phyloP scores from a whole-genome alignment of 495 filamentous ascomycete species.

The Saxophila tyrrhenica region DNA sequence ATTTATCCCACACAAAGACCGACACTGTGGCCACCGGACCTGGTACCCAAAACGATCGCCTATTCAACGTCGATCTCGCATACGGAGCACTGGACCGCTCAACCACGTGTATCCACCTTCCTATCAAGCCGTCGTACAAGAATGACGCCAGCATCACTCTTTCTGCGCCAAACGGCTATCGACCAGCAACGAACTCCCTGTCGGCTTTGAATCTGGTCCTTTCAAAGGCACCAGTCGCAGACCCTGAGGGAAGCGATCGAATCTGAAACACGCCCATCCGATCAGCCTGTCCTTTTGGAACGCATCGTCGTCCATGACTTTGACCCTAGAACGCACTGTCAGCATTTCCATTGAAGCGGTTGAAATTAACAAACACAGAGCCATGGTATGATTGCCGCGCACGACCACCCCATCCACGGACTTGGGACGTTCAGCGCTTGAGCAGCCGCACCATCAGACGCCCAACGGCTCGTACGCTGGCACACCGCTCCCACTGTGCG shows the following conservation, averaged over 20 bases:
- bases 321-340: conserved; percentile 46
- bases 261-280: conserved; percentile 77
- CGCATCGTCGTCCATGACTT: conserved; percentile 67
- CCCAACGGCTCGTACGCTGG: neutral
- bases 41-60: neutral
- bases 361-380: neutral
- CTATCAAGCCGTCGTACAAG: neutral
- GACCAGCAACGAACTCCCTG: conserved; percentile 57
- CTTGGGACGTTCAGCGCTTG: conserved; percentile 1
- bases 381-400: neutral
- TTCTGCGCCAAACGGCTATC: conserved; percentile 21
- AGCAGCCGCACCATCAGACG: neutral
- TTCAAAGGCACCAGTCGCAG: conserved; percentile 65
- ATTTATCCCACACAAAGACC: too few relatives aligned
- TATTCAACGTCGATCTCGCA: neutral
- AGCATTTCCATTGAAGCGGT: neutral
- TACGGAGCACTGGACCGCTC: neutral
- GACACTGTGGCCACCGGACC: too few relatives aligned
- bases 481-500: neutral
- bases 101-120: neutral
- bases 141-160: conserved; percentile 35
- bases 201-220: conserved; percentile 49
- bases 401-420: neutral
- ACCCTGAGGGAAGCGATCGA: conserved; percentile 65
- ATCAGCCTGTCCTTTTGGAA: conserved; percentile 63